A percentile compares a stretch with the other conserved stretches of the same genome.
These are phyloP conservation scores for Linnemannia schmuckeri DNA, from an alignment of 192 early-diverging fungal genomes.

Conservation along the genomic window DNA sequence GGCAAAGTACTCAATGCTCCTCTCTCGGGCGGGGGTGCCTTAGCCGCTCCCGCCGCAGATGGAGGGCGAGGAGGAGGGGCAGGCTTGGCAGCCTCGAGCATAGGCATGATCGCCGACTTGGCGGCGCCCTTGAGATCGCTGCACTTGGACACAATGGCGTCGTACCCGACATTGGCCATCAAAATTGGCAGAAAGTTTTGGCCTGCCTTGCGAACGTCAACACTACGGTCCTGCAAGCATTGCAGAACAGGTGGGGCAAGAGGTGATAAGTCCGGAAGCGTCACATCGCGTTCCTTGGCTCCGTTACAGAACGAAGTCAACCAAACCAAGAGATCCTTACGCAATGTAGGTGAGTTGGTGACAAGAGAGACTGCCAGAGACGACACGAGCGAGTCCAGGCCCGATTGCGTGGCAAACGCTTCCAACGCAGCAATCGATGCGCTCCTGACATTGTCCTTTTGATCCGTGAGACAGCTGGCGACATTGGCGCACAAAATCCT, in stretches of 20 bases:
- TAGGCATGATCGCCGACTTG: slow-evolving; percentile 78
- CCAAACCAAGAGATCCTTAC: slow-evolving; percentile 92
- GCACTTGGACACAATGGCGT: slow-evolving; percentile 75
- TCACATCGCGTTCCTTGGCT: slow-evolving; percentile 50
- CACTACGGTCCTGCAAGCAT: slow-evolving; percentile 90
- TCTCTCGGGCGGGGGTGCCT: slow-evolving; percentile 26
- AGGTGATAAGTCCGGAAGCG: slow-evolving; percentile 71
- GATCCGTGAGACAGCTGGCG: slow-evolving; percentile 84
- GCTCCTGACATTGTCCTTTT: slow-evolving; percentile 89
- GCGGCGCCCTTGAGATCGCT: slow-evolving; percentile 85
- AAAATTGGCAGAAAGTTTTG: slow-evolving; percentile 77
- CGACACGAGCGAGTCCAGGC: slow-evolving; percentile 78
- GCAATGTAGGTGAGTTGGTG: slow-evolving; percentile 86
- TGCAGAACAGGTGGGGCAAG: slow-evolving; percentile 80
- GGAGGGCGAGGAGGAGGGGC: slow-evolving; percentile 60
- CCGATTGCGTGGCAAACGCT: slow-evolving; percentile 75
- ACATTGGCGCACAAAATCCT: slow-evolving; percentile 79
- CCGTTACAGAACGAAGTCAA: slow-evolving; percentile 71
- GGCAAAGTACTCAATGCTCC: slow-evolving; percentile 45
- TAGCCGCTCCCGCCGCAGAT: slow-evolving; percentile 40
- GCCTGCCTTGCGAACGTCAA: slow-evolving; percentile 91
- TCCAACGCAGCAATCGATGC: slow-evolving; percentile 83
- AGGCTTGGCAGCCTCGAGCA: slow-evolving; percentile 78
- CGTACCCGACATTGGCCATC: slow-evolving; percentile 79
- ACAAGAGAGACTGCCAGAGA: slow-evolving; percentile 75